Base-by-base conservation (phyloP, 805 yeast genomes). In the Blastobotrys peoriensis region DNA sequence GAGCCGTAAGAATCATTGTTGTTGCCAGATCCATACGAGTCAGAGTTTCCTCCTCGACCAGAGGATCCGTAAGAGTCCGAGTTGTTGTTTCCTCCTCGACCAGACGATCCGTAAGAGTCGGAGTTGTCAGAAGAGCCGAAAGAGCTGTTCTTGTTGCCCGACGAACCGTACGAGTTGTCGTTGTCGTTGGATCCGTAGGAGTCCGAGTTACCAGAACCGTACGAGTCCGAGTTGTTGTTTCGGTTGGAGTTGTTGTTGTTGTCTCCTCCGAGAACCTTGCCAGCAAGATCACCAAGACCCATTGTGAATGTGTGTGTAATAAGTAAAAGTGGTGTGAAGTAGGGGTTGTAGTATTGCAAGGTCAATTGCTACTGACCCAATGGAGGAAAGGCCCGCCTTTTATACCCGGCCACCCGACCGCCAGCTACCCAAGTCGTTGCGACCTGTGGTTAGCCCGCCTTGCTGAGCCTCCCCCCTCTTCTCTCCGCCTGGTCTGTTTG, bases 61-160 rank as follows among this genome's bases (percentile, higher is more conserved):
- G 58, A 60, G 20, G 55, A 51, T 49, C 52, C 55, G 38, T 51
- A 59, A 37, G 66, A 70, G 52, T 58, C 61, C 21, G 65, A 61
- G 56, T 67, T 60, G n/a, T 22, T 8, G 54, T 57, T 47, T 48
- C 64, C 60, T 46, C 56, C 55, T 40, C 57, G 53, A 53, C 63
- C 62, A 37, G 59, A 60, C 23, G 60, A 55, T 35, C 64, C 67
- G 46, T 61, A 58, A 20, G 63, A 57, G 58, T 57, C 54, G 41
- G 54, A 45, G 44, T 59, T 63, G 46, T 59, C 59, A 45, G 55
- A 57, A 38, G 44, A 40, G 38, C 64, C 67, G 46, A 60, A 60
- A 19, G 64, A 56, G 58, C 56, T 53, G 43, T 53, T 45, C 41
- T 59, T 62, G 44, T 59, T 58, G 46, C 56, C 58, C 19, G 42